phyloP scores from a whole-genome alignment of 495 filamentous ascomycete species.

The Hyaloscypha finlandica region DNA sequence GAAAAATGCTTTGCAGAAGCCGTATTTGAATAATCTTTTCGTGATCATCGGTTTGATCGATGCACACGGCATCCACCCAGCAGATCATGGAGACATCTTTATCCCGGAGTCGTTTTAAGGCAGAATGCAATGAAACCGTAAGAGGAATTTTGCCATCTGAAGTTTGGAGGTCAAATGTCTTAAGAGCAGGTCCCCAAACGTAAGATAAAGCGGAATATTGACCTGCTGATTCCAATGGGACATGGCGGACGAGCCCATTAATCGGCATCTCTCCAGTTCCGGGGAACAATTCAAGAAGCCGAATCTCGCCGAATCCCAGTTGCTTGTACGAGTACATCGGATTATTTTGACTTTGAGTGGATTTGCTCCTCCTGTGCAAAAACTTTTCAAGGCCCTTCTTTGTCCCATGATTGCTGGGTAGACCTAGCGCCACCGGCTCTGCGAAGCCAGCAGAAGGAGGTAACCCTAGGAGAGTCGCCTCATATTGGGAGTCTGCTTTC shows the following conservation, averaged over 20 bases:
- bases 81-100: too few species aligned
- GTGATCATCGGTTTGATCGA: conserved; percentile 8
- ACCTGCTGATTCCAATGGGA: not conserved
- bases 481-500: not conserved
- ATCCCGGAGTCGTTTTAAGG: conserved; percentile 5
- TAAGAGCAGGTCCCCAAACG: conserved; percentile 12
- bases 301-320: not conserved
- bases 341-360: too few species aligned
- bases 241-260: conserved; percentile 1
- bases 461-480: too few species aligned
- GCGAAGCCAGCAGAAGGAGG: too few species aligned
- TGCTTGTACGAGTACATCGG: too few species aligned
- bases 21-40: conserved; percentile 19
- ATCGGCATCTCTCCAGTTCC: conserved; percentile 7
- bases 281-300: conserved; percentile 10
- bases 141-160: conserved; percentile 9
- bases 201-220: conserved; percentile 18
- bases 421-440: too few species aligned
- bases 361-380: too few species aligned
- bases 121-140: conserved; percentile 11
- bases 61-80: conserved; percentile 20
- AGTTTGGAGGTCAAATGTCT: not conserved
- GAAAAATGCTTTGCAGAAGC: conserved; percentile 11
- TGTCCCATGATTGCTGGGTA: too few species aligned
- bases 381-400: too few species aligned